These are phyloP conservation scores for Solanum boliviense DNA, from an alignment of 257 asterid species.

Conservation along the genomic window DNA sequence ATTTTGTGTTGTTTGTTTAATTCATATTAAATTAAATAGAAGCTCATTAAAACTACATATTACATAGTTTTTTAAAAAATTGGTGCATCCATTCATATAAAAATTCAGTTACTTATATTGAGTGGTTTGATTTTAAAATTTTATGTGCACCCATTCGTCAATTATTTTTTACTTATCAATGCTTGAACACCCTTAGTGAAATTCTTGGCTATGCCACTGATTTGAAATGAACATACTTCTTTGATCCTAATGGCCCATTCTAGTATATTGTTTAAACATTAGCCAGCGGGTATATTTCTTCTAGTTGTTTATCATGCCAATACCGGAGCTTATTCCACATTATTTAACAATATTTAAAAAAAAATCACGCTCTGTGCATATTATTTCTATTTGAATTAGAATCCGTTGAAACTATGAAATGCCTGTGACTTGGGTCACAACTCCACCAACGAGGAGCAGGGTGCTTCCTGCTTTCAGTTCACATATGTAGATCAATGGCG, in stretches of 20 bases:
- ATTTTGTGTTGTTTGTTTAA: neutral
- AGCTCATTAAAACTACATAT: neutral
- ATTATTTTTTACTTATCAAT: neutral
- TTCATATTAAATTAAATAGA: neutral
- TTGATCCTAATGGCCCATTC: neutral
- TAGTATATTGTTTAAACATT: neutral
- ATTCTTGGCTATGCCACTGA: neutral
- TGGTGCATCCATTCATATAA: neutral
- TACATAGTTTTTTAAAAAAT: neutral
- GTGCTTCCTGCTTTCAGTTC: neutral
- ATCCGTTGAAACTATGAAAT: neutral
- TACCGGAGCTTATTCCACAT: neutral
- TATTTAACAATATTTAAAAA: neutral
- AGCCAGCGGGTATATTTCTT: neutral
- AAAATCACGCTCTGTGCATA: neutral
- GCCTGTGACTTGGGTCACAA: neutral
- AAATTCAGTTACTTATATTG: neutral
- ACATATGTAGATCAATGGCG: neutral
- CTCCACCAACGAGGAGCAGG: neutral
- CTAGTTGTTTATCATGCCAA: neutral
- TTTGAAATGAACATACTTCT: neutral
- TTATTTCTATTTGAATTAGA: neutral
- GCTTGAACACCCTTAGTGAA: neutral
- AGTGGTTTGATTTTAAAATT: neutral
- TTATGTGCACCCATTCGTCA: neutral